phyloP scores from a whole-genome alignment of 371 early-diverging fungal species.

The Blakeslea trispora region DNA sequence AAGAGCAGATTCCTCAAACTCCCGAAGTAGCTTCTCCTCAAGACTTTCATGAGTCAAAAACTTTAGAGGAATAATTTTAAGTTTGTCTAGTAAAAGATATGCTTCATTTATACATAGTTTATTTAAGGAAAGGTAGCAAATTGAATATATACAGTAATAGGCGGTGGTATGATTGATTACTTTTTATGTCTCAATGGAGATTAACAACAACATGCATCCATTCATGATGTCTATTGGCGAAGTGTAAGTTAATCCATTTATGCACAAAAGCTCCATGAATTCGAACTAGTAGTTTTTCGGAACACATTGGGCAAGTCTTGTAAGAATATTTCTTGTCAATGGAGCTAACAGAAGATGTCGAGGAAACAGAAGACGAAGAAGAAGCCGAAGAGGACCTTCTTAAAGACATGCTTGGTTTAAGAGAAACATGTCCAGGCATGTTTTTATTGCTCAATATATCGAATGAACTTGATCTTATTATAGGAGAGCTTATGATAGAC shows the following conservation, averaged over 20 bases:
- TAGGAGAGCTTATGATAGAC: constrained; percentile 16
- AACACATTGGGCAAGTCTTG: constrained; percentile 51
- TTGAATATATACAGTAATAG: neutral
- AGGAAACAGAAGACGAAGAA: constrained; percentile 4
- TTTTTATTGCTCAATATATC: constrained; percentile 13
- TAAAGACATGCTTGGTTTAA: constrained; percentile 6
- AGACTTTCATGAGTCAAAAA: constrained; percentile 10
- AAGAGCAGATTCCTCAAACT: neutral
- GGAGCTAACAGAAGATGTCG: neutral
- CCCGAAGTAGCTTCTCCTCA: neutral
- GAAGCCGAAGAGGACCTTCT: constrained; percentile 15
- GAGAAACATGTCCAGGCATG: neutral
- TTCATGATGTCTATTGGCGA: constrained; percentile 48
- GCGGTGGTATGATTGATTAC: neutral
- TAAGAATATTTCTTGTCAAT: constrained; percentile 36
- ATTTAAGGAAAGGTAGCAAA: neutral
- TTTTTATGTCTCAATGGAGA: constrained; percentile 29
- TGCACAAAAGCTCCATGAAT: constrained; percentile 52
- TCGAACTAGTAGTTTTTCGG: constrained; percentile 47
- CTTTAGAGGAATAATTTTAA: constrained; percentile 1
- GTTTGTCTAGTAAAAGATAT: neutral
- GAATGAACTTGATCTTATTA: constrained; percentile 15
- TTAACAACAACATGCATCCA: constrained; percentile 56
- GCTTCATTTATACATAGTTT: neutral
- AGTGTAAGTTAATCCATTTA: constrained; percentile 52